These are phyloP conservation scores for Aspergillus persii DNA, from an alignment of 2,329 filamentous ascomycete genomes.

Conservation along the genomic window DNA sequence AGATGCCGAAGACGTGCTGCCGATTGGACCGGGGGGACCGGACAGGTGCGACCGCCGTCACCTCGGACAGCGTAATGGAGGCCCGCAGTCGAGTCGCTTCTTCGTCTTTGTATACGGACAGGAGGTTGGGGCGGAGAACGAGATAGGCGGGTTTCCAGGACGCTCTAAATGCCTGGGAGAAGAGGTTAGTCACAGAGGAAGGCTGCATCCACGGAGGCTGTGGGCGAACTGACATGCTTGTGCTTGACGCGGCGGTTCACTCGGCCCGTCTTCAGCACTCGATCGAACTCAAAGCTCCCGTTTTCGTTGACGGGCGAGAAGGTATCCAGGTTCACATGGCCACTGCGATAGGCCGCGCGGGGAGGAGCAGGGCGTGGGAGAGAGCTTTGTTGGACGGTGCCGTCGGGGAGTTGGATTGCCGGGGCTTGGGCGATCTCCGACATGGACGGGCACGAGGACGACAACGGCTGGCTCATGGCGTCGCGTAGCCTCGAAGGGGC, in stretches of 20 bases:
- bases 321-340: slow-evolving; percentile 58
- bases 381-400: slow-evolving; percentile 20
- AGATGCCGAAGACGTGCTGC: slow-evolving; percentile 85
- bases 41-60: slow-evolving; percentile 85
- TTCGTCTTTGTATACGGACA: slow-evolving; percentile 90
- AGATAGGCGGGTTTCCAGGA: slow-evolving; percentile 89
- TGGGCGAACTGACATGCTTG: slow-evolving; percentile 67
- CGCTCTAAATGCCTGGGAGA: slow-evolving; percentile 51
- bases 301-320: slow-evolving; percentile 90
- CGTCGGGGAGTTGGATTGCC: slow-evolving; percentile 28
- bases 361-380: slow-evolving; percentile 22
- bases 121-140: slow-evolving; percentile 82
- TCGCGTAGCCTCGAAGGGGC: background rate
- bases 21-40: slow-evolving; percentile 86
- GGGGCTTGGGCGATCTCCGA: slow-evolving; percentile 25
- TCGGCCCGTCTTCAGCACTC: slow-evolving; percentile 84
- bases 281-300: slow-evolving; percentile 93
- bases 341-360: slow-evolving; percentile 31
- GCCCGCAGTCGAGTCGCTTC: slow-evolving; percentile 86
- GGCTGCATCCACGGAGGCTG: background rate
- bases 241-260: slow-evolving; percentile 87
- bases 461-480: slow-evolving; percentile 25
- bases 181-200: slow-evolving; percentile 11
- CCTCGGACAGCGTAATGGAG: slow-evolving; percentile 81
- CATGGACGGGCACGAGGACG: slow-evolving; percentile 19